Evolutionary conservation across 768 basidiomycete genomes (phyloP).

Genomic region (Collybia nuda): DNA sequence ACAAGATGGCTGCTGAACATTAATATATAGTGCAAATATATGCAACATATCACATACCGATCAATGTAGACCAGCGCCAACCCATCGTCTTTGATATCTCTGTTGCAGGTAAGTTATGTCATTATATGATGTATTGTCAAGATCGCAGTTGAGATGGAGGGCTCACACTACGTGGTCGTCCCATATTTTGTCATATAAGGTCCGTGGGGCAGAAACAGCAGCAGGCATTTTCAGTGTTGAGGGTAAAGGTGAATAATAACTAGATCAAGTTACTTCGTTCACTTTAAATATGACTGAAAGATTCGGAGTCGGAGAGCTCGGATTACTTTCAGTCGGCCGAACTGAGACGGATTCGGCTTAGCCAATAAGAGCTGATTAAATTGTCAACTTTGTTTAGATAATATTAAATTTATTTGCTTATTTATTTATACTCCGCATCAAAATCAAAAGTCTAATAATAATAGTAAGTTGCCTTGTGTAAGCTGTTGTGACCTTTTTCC

Average conservation of each 20-base stretch:
- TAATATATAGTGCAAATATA: not conserved
- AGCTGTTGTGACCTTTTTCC: too few species aligned
- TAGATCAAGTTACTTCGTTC: not conserved
- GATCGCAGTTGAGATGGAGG: not conserved
- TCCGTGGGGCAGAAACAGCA: slow-evolving; percentile 60
- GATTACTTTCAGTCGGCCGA: too few species aligned
- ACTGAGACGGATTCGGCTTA: too few species aligned
- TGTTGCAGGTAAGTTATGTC: slow-evolving; percentile 25
- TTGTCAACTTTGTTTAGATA: too few species aligned
- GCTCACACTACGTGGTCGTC: slow-evolving; percentile 93
- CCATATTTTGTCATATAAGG: slow-evolving; percentile 97
- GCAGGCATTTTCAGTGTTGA: slow-evolving; percentile 35
- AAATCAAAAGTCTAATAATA: too few species aligned
- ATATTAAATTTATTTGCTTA: too few species aligned
- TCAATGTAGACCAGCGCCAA: slow-evolving; percentile 83
- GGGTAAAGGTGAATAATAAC: slow-evolving; percentile 5
- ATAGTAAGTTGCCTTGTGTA: too few species aligned
- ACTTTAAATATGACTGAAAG: too few species aligned
- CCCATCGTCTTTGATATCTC: slow-evolving; percentile 73
- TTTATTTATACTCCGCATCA: too few species aligned
- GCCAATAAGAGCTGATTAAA: too few species aligned
- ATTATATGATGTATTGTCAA: not conserved
- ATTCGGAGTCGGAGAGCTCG: too few species aligned
- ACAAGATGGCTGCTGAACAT: slow-evolving; percentile 52
- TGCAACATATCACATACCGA: slow-evolving; percentile 40